Evolutionary conservation across 257 asterid genomes (phyloP), one percentile per base, ranked within the genome.

Genomic region (Anisodus tanguticus): DNA sequence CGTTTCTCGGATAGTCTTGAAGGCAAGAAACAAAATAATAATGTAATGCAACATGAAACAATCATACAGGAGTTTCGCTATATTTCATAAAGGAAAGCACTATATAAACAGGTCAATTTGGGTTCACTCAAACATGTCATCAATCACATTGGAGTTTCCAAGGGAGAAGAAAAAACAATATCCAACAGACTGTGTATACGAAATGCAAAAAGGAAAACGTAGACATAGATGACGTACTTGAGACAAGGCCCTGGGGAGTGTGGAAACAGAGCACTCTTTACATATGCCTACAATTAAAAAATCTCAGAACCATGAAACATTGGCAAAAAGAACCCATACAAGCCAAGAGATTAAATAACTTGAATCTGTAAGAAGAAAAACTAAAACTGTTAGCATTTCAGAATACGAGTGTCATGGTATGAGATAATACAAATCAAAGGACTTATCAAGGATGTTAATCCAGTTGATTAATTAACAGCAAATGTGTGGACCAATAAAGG

Each of bases 201-300:
- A 49, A 26, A 12, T 76, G 47, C 63, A 53, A 60, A 69, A 43
- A 39, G 5, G 26, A 26, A 79, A 51, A 57, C 4, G 16, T 59
- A 51, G 53, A 62, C 78, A 77, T 16, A 69, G 68, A 68, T 43
- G 43, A 85, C 90, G 26, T 89, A 94, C 98, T 87, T 95, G 90
- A 94, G 99, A 88, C 94, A 89, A 81, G 95, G 91, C 59, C 91
- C 86, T 2, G 98, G 99, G 47, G 99, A 95, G 91, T 94, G 97
- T 82, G 98, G 94, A 84, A 95, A 91, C 45, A 78, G 60, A 74
- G 92, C 62, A 80, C 98, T 92, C 90, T 93, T 94, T 89, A 94
- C 94, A 19, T 91, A 95, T 5, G 90, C 96, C 98, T 95, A 93
- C 72, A 87, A 85, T 86, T 45, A 12, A 84, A 77, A 83, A 80